Base-by-base conservation (phyloP, 2,329 filamentous ascomycete genomes). In the Aspergillus tamarii region DNA sequence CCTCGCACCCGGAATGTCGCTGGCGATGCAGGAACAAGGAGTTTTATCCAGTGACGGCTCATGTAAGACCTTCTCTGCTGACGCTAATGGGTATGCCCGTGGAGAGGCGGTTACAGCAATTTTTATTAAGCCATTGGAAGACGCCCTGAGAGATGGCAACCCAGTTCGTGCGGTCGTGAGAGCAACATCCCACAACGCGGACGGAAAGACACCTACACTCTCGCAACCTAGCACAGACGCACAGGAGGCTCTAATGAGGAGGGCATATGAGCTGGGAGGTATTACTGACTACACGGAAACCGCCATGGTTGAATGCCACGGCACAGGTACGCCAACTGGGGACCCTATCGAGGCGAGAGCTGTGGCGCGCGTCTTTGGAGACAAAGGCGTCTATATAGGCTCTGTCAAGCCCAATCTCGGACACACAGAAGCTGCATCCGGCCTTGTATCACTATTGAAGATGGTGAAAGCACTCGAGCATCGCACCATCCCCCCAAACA, bases 81-180 rank as follows among this genome's bases (percentile, higher is more conserved):
- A 63, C 1, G 74, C 76, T 0, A 67, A 78, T 56, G 75, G 78
- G 2, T 77, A 74, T 64, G 75, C 66, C 3, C 63, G 76, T 4
- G 79, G 72, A 1, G 76, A 80, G 60, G 72, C 71, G 0, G 67
- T 78, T 26, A 72, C 23, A 69, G 74, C 28, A 71, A 72, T 79
- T 2, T 72, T 65, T 28, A 59, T 78, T 16, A 79, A 78, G 59
- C 56, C 10, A 2, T 60, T 79, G 3, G 23, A 45, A 9, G 66
- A 70, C 57, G 76, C 77, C 1, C n/a, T 78, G 3, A 56, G 65
- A 19, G 74, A 77, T 54, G 68, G 70, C 1, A 67, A 78, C 60
- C 67, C 72, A 1, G 70, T 78, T 28, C 64, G 74, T 12, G 73
- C 69, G 1, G 68, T 78, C 5, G 73, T 78, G 36, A 64, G 73